Evolutionary conservation across 169 alveolate species (phyloP).

Genomic region (Amoebophrya sp.): DNA sequence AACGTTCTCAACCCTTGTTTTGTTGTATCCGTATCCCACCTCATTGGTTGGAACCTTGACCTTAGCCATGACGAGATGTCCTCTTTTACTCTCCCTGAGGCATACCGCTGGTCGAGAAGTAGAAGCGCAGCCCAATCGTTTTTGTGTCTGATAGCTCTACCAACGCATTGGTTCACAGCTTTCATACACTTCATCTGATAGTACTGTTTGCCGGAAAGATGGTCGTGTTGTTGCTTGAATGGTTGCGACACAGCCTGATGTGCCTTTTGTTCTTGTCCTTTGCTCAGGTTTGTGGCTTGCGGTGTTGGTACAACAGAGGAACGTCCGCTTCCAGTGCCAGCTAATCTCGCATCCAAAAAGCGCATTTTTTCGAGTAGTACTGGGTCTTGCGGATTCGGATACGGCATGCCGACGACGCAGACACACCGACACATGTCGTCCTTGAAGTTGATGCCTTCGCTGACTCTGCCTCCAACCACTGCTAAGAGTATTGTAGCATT

Average conservation of each 20-base stretch:
- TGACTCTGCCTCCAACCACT: slow-evolving; percentile 38
- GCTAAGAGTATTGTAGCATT: slow-evolving; percentile 28
- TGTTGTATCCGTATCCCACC: not conserved
- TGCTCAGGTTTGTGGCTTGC: not conserved
- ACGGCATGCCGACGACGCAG: slow-evolving; percentile 74
- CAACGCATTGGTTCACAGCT: slow-evolving; percentile 80
- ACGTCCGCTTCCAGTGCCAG: not conserved
- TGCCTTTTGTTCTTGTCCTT: not conserved
- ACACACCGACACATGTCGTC: slow-evolving; percentile 70
- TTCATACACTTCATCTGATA: slow-evolving; percentile 61
- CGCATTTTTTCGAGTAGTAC: slow-evolving; percentile 44
- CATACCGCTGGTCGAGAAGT: slow-evolving; percentile 68
- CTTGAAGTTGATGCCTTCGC: slow-evolving; percentile 75
- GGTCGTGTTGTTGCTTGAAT: not conserved
- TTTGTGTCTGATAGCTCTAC: slow-evolving; percentile 84
- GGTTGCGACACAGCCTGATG: not conserved
- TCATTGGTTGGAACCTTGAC: not conserved
- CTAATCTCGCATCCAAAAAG: slow-evolving; percentile 34
- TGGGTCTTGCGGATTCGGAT: slow-evolving; percentile 57
- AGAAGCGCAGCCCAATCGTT: slow-evolving; percentile 75
- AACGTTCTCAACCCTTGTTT: no score
- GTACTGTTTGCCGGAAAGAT: slow-evolving; percentile 40
- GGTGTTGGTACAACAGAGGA: not conserved
- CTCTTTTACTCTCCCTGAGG: not conserved
- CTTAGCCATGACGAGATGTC: slow-evolving; percentile 36